Conservation (phyloP, 805 yeast genomes). For the Myxozyma lipomycoides region DNA sequence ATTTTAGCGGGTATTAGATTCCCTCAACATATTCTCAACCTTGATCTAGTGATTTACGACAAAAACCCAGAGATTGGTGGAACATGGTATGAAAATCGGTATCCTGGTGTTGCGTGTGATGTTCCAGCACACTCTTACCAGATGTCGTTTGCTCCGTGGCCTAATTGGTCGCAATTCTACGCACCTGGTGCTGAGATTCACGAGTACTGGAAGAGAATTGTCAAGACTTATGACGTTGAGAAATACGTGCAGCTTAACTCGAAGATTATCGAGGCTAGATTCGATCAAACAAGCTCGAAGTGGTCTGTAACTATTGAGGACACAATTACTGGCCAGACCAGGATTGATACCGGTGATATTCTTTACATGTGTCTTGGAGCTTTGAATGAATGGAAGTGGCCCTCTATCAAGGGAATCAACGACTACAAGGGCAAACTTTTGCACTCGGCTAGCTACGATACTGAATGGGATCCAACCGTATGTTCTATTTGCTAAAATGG, state of each 20-base stretch:
- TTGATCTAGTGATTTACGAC: constrained; percentile 32
- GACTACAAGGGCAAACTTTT: constrained; percentile 34
- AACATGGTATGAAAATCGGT: constrained; percentile 33
- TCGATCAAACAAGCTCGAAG: constrained; percentile 22
- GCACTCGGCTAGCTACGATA: constrained; percentile 38
- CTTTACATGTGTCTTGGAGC: constrained; percentile 11
- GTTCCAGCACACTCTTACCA: constrained; percentile 34
- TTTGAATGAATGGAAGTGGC: constrained; percentile 34
- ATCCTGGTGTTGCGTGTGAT: constrained; percentile 35
- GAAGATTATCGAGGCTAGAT: constrained; percentile 27
- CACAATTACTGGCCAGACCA: constrained; percentile 8
- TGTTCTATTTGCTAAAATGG: neutral
- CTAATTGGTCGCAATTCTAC: constrained; percentile 32
- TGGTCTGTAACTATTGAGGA: constrained; percentile 23
- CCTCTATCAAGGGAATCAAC: constrained; percentile 33
- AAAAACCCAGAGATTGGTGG: constrained; percentile 35
- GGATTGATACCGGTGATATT: constrained; percentile 9
- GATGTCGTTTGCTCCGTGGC: constrained; percentile 33
- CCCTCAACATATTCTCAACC: constrained; percentile 29
- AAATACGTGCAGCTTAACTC: constrained; percentile 27
- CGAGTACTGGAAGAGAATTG: constrained; percentile 30
- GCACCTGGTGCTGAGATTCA: constrained; percentile 31
- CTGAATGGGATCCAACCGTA: constrained; percentile 23
- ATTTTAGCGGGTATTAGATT: constrained; percentile 30
- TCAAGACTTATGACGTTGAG: constrained; percentile 29